Evolutionary conservation across 2,329 filamentous ascomycete species (phyloP), one percentile per base, ranked within the genome.

Genomic region (Colletotrichum sp.): DNA sequence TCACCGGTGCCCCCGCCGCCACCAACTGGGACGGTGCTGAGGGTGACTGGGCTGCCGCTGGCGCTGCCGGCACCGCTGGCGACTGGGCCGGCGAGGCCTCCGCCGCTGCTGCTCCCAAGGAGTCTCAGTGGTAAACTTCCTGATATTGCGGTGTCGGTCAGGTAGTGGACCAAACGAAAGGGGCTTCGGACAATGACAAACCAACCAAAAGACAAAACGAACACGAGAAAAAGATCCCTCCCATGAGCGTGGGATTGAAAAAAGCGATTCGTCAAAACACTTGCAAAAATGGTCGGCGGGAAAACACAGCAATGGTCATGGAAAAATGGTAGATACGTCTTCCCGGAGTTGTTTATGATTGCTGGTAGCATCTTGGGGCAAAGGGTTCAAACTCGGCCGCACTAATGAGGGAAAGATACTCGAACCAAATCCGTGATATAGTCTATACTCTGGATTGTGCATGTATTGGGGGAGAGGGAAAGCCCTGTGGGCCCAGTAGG

Each of bases 381-480:
- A 77, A 68, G 87, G 88, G 87, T 89, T 87, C 44, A 21, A 88
- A 89, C 82, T 92, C 92, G 90, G 90, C 87, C 89, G 93, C 93
- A 94, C 96, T 98, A 90, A 98, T 94, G 96, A 98, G 96, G 96
- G 96, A 99, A 99, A 99, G 96, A 99, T 96, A 98, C 94, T 95
- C 91, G 85, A 86, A 77, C 66, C 76, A 59, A 72, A 65, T 68
- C 18, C 70, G 68, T 76, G 68, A 72, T 74, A 74, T 76, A 74
- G 74, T 69, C 74, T 66, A 30, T 52, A 52, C 44, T 52, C 57
- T 65, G 76, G 79, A 76, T 68, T 78, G 75, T 75, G 71, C 74
- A 76, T 76, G 75, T 71, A 74, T 68, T 80, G 80, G 82, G 85
- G 84, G 85, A 87, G 93, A 95, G 96, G 96, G 96, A 99, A 98